A percentile compares a stretch with the other conserved stretches of the same genome.
Evolutionary conservation across 352 stramenopile species (phyloP).

Genomic region (Pythium sp.): DNA sequence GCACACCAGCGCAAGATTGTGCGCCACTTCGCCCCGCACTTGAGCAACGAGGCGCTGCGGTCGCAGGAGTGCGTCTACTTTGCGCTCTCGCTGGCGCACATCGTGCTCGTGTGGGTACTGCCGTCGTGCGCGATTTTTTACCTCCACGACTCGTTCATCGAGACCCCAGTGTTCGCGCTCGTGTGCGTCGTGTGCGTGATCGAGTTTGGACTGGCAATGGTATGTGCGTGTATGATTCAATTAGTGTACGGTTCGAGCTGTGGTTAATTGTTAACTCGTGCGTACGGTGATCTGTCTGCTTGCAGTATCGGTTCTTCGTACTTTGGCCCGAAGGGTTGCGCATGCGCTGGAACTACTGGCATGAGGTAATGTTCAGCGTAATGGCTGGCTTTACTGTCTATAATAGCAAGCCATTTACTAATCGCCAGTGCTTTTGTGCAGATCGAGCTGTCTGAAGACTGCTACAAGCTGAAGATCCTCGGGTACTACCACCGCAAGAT

Average conservation of each 20-base stretch:
- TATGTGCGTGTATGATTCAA: conserved; percentile 19
- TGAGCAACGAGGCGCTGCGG: conserved; percentile 47
- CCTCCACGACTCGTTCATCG: conserved; percentile 51
- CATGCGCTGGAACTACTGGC: conserved; percentile 74
- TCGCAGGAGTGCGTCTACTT: conserved; percentile 61
- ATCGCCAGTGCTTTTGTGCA: conserved; percentile 15
- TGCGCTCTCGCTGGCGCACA: conserved; percentile 41
- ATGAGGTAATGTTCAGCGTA: conserved; percentile 33
- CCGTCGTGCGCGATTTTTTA: conserved; percentile 48
- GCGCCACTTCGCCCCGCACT: conserved; percentile 63
- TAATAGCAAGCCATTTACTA: background rate
- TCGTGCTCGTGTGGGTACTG: conserved; percentile 51
- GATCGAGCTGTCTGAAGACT: conserved; percentile 68
- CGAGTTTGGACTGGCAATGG: conserved; percentile 47
- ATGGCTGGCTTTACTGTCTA: background rate
- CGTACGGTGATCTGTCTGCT: background rate
- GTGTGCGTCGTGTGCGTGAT: conserved; percentile 47
- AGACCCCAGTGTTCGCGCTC: conserved; percentile 63
- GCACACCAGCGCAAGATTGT: conserved; percentile 74
- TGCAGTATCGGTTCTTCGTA: conserved; percentile 65
- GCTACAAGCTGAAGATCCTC: conserved; percentile 77
- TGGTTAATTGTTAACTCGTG: background rate
- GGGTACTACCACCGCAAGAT: conserved; percentile 87
- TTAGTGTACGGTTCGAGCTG: background rate
- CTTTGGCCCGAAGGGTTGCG: conserved; percentile 67